These are phyloP conservation scores for Schoenoplectus tabernaemontani DNA, from an alignment of 202 grass and related monocot genomes.

Conservation along the genomic window DNA sequence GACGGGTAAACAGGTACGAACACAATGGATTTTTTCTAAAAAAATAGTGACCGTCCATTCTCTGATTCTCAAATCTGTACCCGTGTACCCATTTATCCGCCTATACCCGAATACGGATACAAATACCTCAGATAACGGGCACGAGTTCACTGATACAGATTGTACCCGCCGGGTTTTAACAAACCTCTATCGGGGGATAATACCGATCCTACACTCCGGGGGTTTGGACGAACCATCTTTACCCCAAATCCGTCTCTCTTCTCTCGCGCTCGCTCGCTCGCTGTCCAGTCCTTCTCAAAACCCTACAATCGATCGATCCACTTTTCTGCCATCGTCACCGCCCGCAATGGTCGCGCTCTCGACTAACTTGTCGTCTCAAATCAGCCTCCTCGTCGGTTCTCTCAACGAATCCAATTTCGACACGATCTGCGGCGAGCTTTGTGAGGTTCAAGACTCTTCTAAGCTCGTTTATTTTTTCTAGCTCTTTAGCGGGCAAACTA, in stretches of 20 bases:
- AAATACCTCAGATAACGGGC: too few relatives aligned
- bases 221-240: background rate
- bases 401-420: slow-evolving; percentile 51
- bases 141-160: too few relatives aligned
- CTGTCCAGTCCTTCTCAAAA: background rate
- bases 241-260: background rate
- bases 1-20: too few relatives aligned
- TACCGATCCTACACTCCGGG: too few relatives aligned
- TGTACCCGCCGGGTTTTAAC: too few relatives aligned
- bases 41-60: too few relatives aligned
- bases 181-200: too few relatives aligned
- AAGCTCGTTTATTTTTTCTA: background rate
- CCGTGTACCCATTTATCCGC: too few relatives aligned
- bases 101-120: too few relatives aligned
- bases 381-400: slow-evolving; percentile 50
- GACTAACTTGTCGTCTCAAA: slow-evolving; percentile 46
- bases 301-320: slow-evolving; percentile 19
- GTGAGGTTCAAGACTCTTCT: slow-evolving; percentile 47
- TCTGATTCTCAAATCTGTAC: too few relatives aligned
- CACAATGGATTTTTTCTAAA: too few relatives aligned
- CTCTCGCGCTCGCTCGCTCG: background rate
- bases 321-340: slow-evolving; percentile 7
- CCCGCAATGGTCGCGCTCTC: slow-evolving; percentile 50
- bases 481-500: too few relatives aligned
- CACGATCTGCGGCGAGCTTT: slow-evolving; percentile 55